A percentile compares a stretch with the other conserved stretches of the same genome.
Conservation (phyloP, 306 rosid species). For the Fagus sylvatica region DNA sequence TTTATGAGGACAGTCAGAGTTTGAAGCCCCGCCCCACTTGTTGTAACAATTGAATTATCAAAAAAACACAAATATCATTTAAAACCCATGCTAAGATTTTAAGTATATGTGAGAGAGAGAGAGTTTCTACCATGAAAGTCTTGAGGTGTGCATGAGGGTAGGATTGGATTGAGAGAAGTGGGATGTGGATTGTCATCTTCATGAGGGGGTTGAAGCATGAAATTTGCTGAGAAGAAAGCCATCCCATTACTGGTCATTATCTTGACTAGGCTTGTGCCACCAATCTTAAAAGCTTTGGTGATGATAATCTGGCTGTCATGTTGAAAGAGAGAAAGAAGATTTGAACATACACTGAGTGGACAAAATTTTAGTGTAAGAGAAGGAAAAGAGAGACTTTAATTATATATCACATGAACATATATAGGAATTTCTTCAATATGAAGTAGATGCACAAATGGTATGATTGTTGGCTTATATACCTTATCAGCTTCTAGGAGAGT, state of each 20-base stretch:
- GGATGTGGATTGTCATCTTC: constrained; percentile 70
- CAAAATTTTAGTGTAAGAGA: constrained; percentile 20
- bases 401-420: constrained; percentile 16
- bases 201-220: constrained; percentile 84
- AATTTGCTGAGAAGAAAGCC: constrained; percentile 92
- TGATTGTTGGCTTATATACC: constrained; percentile 51
- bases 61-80: neutral
- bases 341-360: constrained; percentile 26
- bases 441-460: constrained; percentile 39
- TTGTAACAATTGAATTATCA: too few relatives aligned
- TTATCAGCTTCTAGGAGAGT: constrained; percentile 42
- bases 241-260: constrained; percentile 62
- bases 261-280: constrained; percentile 17
- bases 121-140: constrained; percentile 69
- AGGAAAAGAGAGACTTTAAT: constrained; percentile 9
- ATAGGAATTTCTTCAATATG: constrained; percentile 33
- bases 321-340: constrained; percentile 26
- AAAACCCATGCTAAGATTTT: neutral
- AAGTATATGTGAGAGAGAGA: constrained; percentile 5
- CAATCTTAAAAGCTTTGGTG: constrained; percentile 33
- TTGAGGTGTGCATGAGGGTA: constrained; percentile 81
- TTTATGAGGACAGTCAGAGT: too few relatives aligned
- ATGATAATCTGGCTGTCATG: constrained; percentile 30
- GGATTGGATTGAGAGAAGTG: constrained; percentile 68
- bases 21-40: too few relatives aligned